Evolutionary conservation across 768 basidiomycete genomes (phyloP).

Genomic region (Auricularia cornea): DNA sequence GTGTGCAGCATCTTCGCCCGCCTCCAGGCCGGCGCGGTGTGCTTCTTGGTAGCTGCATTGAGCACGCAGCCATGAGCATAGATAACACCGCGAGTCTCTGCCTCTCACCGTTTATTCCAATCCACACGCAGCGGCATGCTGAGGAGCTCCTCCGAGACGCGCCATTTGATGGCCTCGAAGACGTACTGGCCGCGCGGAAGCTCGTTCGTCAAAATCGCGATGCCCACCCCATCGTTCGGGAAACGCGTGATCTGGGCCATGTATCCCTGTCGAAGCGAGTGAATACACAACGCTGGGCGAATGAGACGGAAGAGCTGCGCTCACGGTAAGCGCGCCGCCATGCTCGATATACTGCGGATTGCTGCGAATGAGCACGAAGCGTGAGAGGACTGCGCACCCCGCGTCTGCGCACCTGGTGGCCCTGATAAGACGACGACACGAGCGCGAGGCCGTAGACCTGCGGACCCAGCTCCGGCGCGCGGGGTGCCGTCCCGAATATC

Average conservation of each 20-base stretch:
- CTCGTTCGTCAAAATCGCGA: not conserved
- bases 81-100: too few species aligned
- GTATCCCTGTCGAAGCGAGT: not conserved
- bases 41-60: not conserved
- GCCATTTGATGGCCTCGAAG: not conserved
- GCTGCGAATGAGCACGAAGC: too few species aligned
- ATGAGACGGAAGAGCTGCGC: not conserved
- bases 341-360: not conserved
- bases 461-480: not conserved
- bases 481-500: too few species aligned
- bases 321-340: not conserved
- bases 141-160: not conserved
- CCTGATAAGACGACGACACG: not conserved
- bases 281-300: not conserved
- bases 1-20: too few species aligned
- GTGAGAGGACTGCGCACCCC: too few species aligned
- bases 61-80: not conserved
- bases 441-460: not conserved
- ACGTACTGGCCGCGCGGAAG: not conserved
- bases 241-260: not conserved
- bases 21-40: not conserved
- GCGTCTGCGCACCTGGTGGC: not conserved
- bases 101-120: not conserved
- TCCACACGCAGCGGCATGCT: not conserved
- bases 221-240: not conserved